Evolutionary conservation across 106 monocot genomes (phyloP).

Genomic region (Allium sativum): DNA sequence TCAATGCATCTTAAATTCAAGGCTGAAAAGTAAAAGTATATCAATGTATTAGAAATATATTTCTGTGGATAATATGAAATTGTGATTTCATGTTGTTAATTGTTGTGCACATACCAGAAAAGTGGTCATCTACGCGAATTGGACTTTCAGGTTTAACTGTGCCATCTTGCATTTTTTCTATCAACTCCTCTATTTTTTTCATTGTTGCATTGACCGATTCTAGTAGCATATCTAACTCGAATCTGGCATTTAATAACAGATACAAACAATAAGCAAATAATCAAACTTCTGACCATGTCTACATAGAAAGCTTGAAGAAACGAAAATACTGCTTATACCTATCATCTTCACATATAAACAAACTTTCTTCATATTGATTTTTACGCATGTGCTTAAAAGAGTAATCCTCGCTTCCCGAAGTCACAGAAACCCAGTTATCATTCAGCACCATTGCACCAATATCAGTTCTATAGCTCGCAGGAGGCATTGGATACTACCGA

Average conservation of each 20-base stretch:
- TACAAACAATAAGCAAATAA: too few species aligned
- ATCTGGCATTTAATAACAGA: slow-evolving; percentile 26
- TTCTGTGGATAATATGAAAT: neutral
- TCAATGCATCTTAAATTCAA: slow-evolving; percentile 86
- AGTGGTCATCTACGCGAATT: slow-evolving; percentile 57
- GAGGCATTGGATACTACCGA: slow-evolving; percentile 34
- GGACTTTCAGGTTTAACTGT: slow-evolving; percentile 47
- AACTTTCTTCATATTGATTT: slow-evolving; percentile 60
- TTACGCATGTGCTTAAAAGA: slow-evolving; percentile 60
- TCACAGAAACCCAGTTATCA: slow-evolving; percentile 55
- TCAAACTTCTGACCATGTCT: too few species aligned
- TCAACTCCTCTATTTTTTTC: slow-evolving; percentile 52
- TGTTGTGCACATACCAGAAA: slow-evolving; percentile 48
- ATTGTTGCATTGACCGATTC: slow-evolving; percentile 65
- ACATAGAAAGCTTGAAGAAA: neutral
- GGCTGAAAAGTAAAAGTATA: slow-evolving; percentile 27
- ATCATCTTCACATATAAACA: slow-evolving; percentile 65
- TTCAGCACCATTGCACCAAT: slow-evolving; percentile 37
- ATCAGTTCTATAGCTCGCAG: slow-evolving; percentile 46
- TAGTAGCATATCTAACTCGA: slow-evolving; percentile 84
- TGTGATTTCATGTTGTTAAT: slow-evolving; percentile 1
- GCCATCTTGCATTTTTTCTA: slow-evolving; percentile 60
- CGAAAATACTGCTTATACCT: slow-evolving; percentile 12
- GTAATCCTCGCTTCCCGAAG: slow-evolving; percentile 58
- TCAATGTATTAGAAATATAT: neutral